Evolutionary conservation across 2,329 filamentous ascomycete genomes (phyloP).

Genomic region (Cladobotryum protrusum): DNA sequence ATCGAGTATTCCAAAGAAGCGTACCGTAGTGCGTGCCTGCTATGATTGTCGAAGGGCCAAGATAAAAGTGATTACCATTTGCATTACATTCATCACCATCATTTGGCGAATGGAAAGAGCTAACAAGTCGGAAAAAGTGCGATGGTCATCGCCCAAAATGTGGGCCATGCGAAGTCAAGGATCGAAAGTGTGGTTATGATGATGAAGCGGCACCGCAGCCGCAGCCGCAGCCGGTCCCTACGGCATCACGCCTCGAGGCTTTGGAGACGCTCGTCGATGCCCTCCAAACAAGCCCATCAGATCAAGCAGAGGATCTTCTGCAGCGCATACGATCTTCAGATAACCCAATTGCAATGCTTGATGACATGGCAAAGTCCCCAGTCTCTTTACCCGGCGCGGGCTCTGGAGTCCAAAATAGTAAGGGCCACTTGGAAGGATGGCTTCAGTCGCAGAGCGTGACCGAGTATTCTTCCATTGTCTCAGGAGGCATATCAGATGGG

Average conservation of each 20-base stretch:
- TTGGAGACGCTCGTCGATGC: not conserved
- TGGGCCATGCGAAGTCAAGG: not conserved
- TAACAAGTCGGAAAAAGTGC: not conserved
- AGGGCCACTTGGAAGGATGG: no score
- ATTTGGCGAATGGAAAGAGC: no score
- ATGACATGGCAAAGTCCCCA: not conserved
- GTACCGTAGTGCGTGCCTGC: no score
- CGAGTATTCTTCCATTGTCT: no score
- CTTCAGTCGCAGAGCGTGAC: no score
- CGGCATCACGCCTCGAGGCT: not conserved
- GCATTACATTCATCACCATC: no score
- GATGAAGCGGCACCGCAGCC: not conserved
- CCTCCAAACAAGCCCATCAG: not conserved
- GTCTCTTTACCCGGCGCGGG: no score
- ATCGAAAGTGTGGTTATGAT: constrained; percentile 1
- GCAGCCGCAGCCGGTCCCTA: not conserved
- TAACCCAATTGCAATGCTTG: not conserved
- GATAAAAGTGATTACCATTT: no score
- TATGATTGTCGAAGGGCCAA: no score
- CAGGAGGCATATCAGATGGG: no score
- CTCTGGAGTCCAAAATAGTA: no score
- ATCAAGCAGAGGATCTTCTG: not conserved
- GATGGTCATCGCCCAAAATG: constrained; percentile 3
- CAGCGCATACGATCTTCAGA: not conserved
- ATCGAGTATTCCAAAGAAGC: no score